Base-by-base conservation (phyloP, 768 basidiomycete genomes). In the Leccinum barrowsii region DNA sequence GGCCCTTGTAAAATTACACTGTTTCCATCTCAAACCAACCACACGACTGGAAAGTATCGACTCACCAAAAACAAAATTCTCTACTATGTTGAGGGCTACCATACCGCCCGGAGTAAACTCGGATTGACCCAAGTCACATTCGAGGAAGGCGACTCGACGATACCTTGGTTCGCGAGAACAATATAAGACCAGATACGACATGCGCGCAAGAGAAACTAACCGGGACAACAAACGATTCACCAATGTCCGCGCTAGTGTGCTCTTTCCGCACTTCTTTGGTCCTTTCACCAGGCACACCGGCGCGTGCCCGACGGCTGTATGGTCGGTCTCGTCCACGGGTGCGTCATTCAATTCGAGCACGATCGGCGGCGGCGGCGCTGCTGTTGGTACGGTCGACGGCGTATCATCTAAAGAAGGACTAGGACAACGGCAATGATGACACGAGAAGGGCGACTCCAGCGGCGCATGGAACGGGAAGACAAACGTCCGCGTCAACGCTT, bases 61-160 rank as follows among this genome's bases (percentile, higher is more conserved):
- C 60, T 46, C 64, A 92, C 94, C 96, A 37, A 98, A 85, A 2
- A 89, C 61, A 19, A 85, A 86, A 2, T 69, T 67, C 7, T 86
- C 83, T 15, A 97, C 63, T 1, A 96, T 63, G 69, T 85, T 88
- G 28, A 99, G 74, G 0, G 92, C 82, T 12, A 97, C 89, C 74
- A 92, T 81, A 0, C 94, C 96, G 0, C 86, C 86, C 1, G 92
- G 87, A 1, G 89, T 88, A 68, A 98, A 96, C 72, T 98, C 95
- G 4, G 93, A 89, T 73, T 99, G 96, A 17, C 96, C 96, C 4
- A 92, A 65, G 73, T 99, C 96, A 59, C 90, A 92, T 69, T 98
- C 96, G 7, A 99, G 80, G 70, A 84, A 97, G 0, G 94, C 95
- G 3, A 98, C 92, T n/a, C 79, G 80, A 22, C 78, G 77, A 74